These are phyloP conservation scores for Pycnococcus provasolii DNA, from an alignment of 139 green algal genomes.

Conservation along the genomic window DNA sequence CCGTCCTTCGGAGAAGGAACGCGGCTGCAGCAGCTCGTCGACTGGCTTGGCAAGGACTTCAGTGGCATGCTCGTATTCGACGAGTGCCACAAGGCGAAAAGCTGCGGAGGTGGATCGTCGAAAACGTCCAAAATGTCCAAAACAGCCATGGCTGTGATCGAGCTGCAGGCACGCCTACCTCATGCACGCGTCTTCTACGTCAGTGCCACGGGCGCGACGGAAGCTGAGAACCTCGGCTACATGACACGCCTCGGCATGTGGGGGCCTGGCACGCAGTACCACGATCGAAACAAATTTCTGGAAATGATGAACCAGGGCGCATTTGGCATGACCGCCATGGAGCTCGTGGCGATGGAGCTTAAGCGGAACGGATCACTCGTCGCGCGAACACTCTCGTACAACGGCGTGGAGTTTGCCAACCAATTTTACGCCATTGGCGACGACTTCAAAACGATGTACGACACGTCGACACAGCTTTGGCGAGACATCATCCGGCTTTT, in stretches of 20 bases:
- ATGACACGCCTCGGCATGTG: conserved; percentile 24
- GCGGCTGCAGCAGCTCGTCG: conserved; percentile 14
- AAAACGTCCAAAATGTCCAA: conserved; percentile 2
- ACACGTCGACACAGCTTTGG: too few relatives aligned
- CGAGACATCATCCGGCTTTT: too few relatives aligned
- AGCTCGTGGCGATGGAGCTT: too few relatives aligned
- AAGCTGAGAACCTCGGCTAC: conserved; percentile 28
- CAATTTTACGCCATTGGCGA: too few relatives aligned
- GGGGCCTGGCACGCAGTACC: conserved; percentile 19
- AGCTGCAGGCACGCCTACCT: conserved; percentile 16
- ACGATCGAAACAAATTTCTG: conserved; percentile 56
- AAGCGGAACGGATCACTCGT: too few relatives aligned
- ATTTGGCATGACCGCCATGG: conserved; percentile 10
- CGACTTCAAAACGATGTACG: too few relatives aligned
- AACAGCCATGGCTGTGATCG: conserved; percentile 5
- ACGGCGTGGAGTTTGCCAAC: too few relatives aligned
- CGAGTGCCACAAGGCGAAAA: conserved; percentile 66
- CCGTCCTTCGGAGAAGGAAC: background rate
- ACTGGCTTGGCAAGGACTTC: conserved; percentile 13
- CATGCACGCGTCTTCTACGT: conserved; percentile 20
- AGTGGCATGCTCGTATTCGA: background rate
- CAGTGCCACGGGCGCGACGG: conserved; percentile 17
- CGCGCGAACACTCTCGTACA: too few relatives aligned
- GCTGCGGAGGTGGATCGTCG: conserved; percentile 52
- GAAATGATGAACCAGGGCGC: conserved; percentile 54